phyloP scores from a whole-genome alignment of 257 asterid species.

The Solanum sejunctum region DNA sequence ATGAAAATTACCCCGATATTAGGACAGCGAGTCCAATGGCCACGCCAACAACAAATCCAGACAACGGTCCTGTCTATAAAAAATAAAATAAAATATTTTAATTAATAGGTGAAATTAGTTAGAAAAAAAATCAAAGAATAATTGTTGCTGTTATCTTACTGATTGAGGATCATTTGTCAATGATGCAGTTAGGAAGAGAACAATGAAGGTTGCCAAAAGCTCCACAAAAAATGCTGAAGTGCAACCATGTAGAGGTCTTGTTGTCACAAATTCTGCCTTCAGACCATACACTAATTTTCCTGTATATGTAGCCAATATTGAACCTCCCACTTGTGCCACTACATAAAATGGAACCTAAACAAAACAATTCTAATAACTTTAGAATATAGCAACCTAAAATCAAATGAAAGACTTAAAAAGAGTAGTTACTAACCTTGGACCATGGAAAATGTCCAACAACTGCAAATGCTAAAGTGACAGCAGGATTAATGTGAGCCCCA shows the following conservation, averaged over 20 bases:
- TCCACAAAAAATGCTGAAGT: slow-evolving; percentile 59
- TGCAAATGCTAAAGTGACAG: slow-evolving; percentile 77
- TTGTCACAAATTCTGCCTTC: slow-evolving; percentile 44
- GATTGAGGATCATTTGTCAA: slow-evolving; percentile 29
- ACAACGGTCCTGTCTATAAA: slow-evolving; percentile 28
- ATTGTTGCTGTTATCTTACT: slow-evolving; percentile 22
- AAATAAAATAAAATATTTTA: neutral
- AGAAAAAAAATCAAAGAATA: neutral
- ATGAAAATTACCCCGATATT: slow-evolving; percentile 49
- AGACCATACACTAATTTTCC: slow-evolving; percentile 49
- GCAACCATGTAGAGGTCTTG: slow-evolving; percentile 53
- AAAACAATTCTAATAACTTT: neutral
- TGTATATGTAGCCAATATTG: slow-evolving; percentile 41
- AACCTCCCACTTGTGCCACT: slow-evolving; percentile 69
- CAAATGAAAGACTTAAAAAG: neutral
- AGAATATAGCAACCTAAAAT: neutral
- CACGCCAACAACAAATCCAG: slow-evolving; percentile 67
- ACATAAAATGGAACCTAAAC: slow-evolving; percentile 59
- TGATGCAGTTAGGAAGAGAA: slow-evolving; percentile 59
- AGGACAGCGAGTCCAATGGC: slow-evolving; percentile 79
- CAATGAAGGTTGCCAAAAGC: slow-evolving; percentile 60
- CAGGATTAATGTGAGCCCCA: slow-evolving; percentile 89
- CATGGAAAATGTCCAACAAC: slow-evolving; percentile 69
- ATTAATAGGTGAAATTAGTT: neutral
- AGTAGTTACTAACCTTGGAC: slow-evolving; percentile 32